Evolutionary conservation across 176 grass and related monocot genomes (phyloP), one percentile per base, ranked within the genome.

Genomic region (Triticum dicoccoides): DNA sequence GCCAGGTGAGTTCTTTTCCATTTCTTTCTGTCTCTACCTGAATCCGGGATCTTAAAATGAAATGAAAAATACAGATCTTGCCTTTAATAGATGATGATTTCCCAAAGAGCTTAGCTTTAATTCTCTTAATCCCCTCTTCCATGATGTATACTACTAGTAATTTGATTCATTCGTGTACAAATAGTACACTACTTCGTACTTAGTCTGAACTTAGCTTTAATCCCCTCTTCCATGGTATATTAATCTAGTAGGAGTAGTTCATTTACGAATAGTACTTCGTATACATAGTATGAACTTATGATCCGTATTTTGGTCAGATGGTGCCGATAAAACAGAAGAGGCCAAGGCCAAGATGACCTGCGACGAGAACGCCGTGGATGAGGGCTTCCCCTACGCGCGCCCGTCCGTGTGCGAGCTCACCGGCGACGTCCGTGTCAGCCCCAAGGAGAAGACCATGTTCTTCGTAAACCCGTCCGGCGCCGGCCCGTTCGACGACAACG

Each of bases 331-430:
- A 76, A 17, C 45, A 11, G 56, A 41, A 0, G 74, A 90, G 65
- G 66, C 76, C 29, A 95, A 86, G 73, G 81, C 93, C 49, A 73
- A 83, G 78, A 86, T 95, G 25, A 78, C 52, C 35, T 95, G 94
- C 69, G 94, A 95, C 21, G 94, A 95, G 77, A 91, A 95, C 39
- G 64, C 89, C 59, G 76, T 80, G 0, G 91, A 95, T 67, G 65
- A 93, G 81, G 94, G 94, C 29, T 95, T 95, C 80, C 94, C 94
- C 0, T 95, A 97, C 65, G 92, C 95, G 24, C 89, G 95, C 1
- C 91, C 93, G 4, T 67, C 62, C 3, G 87, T 91, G 3, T 98
- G 95, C 41, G 93, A 95, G 74, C 89, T 98, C 80, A 70, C 88
- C 29, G 95, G 95, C 14, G 95, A 98, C 9, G 82, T 98, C 72